These are phyloP conservation scores for maize (Zea mays) DNA, from an alignment of 176 grass and related monocot species.

Conservation along the genomic window DNA sequence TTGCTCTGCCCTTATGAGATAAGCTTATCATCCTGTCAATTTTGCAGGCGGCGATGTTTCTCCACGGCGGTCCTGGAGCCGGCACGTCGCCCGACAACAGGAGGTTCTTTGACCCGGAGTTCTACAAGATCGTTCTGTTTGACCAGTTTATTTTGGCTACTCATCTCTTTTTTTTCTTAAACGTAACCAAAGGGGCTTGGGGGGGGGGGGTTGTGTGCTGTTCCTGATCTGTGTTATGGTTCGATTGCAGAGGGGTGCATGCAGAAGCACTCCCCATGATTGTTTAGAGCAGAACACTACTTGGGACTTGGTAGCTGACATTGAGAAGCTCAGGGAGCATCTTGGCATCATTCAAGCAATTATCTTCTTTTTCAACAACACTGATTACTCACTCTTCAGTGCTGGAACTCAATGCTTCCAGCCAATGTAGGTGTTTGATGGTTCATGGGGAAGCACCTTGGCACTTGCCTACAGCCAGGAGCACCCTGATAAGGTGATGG, in stretches of 20 bases:
- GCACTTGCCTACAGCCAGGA: constrained; percentile 79
- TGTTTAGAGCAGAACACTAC: constrained; percentile 71
- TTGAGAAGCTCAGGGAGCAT: too few species aligned
- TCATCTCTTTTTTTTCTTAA: background rate
- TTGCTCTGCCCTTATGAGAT: background rate
- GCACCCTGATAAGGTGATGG: constrained; percentile 73
- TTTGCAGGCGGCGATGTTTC: constrained; percentile 78
- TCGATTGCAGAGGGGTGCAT: constrained; percentile 67
- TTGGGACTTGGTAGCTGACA: too few species aligned
- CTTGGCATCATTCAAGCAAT: constrained; percentile 43
- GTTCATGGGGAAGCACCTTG: constrained; percentile 97
- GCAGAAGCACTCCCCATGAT: constrained; percentile 82
- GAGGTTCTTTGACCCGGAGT: constrained; percentile 75
- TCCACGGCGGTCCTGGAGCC: constrained; percentile 78
- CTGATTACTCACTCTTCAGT: background rate
- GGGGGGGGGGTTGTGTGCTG: background rate
- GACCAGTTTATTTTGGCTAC: constrained; percentile 54
- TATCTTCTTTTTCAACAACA: background rate
- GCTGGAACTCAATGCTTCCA: background rate
- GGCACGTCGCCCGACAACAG: constrained; percentile 75
- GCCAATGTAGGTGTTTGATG: constrained; percentile 78
- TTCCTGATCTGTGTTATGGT: background rate
- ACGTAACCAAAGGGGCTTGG: background rate
- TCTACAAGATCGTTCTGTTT: constrained; percentile 80
- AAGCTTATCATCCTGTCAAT: background rate